Evolutionary conservation across 2,329 filamentous ascomycete genomes (phyloP).

Genomic region (Calonectria honghensis): DNA sequence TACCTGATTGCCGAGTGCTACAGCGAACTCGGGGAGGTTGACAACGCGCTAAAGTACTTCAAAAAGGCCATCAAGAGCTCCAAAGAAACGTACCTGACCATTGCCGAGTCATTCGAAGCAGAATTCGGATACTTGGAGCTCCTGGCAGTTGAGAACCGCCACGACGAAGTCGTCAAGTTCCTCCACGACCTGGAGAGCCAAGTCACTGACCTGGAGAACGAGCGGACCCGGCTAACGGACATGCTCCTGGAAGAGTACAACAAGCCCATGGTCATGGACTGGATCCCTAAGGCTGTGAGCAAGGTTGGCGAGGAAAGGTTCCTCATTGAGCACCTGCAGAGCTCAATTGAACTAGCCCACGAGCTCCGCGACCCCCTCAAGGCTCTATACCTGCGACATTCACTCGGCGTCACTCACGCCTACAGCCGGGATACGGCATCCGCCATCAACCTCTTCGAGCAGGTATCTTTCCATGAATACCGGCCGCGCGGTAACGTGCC

Average conservation of each 20-base stretch:
- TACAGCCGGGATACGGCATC: conserved; percentile 60
- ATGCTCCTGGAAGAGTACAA: conserved; percentile 61
- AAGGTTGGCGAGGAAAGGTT: conserved; percentile 58
- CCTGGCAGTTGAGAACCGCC: conserved; percentile 61
- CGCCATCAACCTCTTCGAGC: conserved; percentile 60
- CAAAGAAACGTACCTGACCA: conserved; percentile 51
- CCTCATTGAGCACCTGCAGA: conserved; percentile 56
- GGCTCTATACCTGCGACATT: conserved; percentile 61
- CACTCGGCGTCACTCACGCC: conserved; percentile 60
- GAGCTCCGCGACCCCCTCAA: conserved; percentile 60
- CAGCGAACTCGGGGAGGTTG: conserved; percentile 57
- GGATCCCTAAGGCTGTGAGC: conserved; percentile 64
- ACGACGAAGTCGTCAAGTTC: conserved; percentile 60
- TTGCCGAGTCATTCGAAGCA: conserved; percentile 61
- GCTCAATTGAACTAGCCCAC: conserved; percentile 59
- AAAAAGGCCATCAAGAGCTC: conserved; percentile 60
- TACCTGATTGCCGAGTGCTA: conserved; percentile 62
- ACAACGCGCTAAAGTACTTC: conserved; percentile 61
- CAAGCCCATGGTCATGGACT: conserved; percentile 60
- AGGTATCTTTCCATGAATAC: conserved; percentile 61
- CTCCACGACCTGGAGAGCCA: conserved; percentile 58
- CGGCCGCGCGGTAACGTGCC: conserved; percentile 63
- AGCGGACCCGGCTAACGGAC: conserved; percentile 57
- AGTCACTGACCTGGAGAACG: conserved; percentile 49
- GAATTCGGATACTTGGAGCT: conserved; percentile 62